Conservation (phyloP, 2,329 filamentous ascomycete genomes). For the Xylariaceae sp. region DNA sequence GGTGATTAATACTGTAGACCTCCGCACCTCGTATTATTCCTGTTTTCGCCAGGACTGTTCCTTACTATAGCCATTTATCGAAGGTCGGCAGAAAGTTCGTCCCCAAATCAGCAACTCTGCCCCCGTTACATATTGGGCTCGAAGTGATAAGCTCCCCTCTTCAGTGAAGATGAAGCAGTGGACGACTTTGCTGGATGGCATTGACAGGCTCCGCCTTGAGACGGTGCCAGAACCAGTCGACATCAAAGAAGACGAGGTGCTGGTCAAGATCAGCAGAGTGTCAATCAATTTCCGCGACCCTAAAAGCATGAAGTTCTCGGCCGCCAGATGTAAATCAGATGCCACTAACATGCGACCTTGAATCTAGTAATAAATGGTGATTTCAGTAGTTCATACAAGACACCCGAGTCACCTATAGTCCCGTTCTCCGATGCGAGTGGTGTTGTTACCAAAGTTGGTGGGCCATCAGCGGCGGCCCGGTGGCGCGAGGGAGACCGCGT, state of each 20-base stretch:
- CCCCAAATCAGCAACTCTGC: too few relatives aligned
- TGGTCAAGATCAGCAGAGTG: conserved; percentile 3
- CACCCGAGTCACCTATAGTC: not conserved
- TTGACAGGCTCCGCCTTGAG: conserved; percentile 3
- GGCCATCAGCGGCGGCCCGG: not conserved
- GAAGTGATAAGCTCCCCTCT: too few relatives aligned
- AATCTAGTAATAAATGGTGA: conserved; percentile 1
- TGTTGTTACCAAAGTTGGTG: not conserved
- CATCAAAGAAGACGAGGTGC: conserved; percentile 1
- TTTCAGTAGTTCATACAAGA: conserved; percentile 1
- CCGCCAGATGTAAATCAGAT: not conserved
- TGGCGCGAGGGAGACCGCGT: conserved; percentile 4
- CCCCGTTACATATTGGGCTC: too few relatives aligned
- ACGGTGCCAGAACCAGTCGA: not conserved
- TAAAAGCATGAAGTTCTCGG: not conserved
- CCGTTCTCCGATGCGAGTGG: conserved; percentile 7
- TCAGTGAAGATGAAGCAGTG: conserved; percentile 12
- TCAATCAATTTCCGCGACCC: conserved; percentile 4
- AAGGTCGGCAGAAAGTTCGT: too few relatives aligned
- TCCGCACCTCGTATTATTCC: too few relatives aligned
- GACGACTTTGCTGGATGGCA: conserved; percentile 4
- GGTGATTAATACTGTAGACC: too few relatives aligned
- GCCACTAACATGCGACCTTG: not conserved
- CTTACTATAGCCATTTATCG: too few relatives aligned
- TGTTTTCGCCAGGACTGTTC: too few relatives aligned